These are phyloP conservation scores for Leccinum sublutescens DNA, from an alignment of 768 basidiomycete genomes.

Conservation along the genomic window DNA sequence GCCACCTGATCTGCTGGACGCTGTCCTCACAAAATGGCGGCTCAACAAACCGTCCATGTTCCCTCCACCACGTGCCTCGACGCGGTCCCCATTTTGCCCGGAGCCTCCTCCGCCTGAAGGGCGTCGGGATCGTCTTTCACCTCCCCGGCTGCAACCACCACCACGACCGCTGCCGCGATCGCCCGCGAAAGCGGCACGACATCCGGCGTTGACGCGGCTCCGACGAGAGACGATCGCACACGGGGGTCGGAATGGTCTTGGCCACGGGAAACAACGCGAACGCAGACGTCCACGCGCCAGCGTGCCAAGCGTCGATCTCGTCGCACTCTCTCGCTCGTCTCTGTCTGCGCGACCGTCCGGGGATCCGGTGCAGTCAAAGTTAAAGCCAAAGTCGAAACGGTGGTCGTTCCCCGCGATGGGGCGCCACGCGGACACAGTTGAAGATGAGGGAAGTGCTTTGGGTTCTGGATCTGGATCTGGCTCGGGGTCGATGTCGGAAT, in stretches of 20 bases:
- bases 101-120: neutral
- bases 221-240: constrained; percentile 18
- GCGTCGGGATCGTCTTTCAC: neutral
- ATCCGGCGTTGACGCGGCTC: constrained; percentile 11
- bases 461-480: neutral
- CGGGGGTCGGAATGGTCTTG: neutral
- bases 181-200: constrained; percentile 3
- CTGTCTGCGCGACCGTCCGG: constrained; percentile 8
- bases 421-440: neutral
- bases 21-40: neutral
- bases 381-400: constrained; percentile 6
- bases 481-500: neutral
- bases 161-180: neutral
- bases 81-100: constrained; percentile 19
- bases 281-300: neutral
- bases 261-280: neutral
- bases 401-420: constrained; percentile 18
- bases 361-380: neutral
- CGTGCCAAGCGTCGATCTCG: constrained; percentile 26
- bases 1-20: neutral
- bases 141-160: neutral
- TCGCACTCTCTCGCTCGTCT: constrained; percentile 14
- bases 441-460: neutral
- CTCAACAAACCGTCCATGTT: constrained; percentile 8
- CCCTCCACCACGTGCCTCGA: constrained; percentile 18